A percentile compares a stretch with the other conserved stretches of the same genome.
phyloP scores from a whole-genome alignment of 768 basidiomycete genomes.

The Rhizopogon salebrosus region DNA sequence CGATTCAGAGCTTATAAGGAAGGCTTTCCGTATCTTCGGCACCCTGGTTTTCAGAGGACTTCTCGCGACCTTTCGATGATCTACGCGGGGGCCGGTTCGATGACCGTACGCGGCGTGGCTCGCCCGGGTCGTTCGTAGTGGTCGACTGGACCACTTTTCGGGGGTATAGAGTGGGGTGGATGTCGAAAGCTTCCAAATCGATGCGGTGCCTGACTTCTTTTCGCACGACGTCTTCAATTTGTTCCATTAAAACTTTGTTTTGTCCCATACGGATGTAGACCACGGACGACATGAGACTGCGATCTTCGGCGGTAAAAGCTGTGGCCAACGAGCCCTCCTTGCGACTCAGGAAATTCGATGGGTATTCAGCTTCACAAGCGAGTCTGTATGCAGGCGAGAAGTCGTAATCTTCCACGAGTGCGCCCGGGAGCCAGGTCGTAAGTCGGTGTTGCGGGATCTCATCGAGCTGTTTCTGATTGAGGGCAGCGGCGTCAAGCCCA shows the following conservation, averaged over 20 bases:
- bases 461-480: constrained; percentile 37
- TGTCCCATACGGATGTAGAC: constrained; percentile 29
- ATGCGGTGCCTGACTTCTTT: constrained; percentile 31
- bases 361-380: constrained; percentile 36
- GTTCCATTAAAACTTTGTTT: constrained; percentile 34
- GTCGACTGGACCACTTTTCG: not conserved
- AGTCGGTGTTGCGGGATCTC: constrained; percentile 23
- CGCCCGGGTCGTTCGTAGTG: not conserved
- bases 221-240: constrained; percentile 30
- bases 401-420: constrained; percentile 4
- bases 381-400: constrained; percentile 24
- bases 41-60: not conserved
- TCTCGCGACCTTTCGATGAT: not conserved
- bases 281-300: constrained; percentile 27
- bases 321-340: constrained; percentile 27
- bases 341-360: constrained; percentile 28
- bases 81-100: not conserved
- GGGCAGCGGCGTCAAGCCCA: constrained; percentile 39
- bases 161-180: constrained; percentile 12
- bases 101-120: not conserved
- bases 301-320: constrained; percentile 32
- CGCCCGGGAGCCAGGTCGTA: constrained; percentile 23
- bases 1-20: not conserved
- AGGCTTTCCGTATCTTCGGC: not conserved
- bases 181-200: constrained; percentile 16